Conservation (phyloP, 768 basidiomycete species). For the Omphalotus guepiniiformis region DNA sequence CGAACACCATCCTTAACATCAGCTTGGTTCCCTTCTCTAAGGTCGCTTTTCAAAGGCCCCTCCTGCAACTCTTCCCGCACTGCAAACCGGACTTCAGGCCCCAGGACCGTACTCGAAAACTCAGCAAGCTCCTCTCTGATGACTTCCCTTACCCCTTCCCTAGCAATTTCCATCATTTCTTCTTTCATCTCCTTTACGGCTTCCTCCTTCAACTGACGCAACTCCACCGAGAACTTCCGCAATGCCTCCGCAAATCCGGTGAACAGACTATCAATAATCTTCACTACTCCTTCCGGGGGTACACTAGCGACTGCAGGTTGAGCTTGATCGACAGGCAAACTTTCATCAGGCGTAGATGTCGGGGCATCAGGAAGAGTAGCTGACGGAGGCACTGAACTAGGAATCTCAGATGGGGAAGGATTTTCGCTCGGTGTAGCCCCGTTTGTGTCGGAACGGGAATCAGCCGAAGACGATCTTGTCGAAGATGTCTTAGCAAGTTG, state of each 20-base stretch:
- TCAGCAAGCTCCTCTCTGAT: too few species aligned
- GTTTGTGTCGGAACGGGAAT: too few species aligned
- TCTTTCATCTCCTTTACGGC: not conserved
- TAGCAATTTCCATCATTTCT: not conserved
- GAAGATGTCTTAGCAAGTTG: too few species aligned
- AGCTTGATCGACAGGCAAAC: not conserved
- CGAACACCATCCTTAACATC: not conserved
- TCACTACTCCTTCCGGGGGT: not conserved
- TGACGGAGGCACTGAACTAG: not conserved
- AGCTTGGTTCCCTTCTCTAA: not conserved
- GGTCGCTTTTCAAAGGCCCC: not conserved
- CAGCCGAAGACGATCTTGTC: too few species aligned
- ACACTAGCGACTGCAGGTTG: not conserved
- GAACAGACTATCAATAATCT: conserved; percentile 1
- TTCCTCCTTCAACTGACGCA: not conserved
- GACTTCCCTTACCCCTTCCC: not conserved
- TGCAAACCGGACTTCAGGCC: too few species aligned
- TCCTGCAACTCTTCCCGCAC: not conserved
- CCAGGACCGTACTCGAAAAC: too few species aligned
- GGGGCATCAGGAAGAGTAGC: not conserved
- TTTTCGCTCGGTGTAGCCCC: too few species aligned
- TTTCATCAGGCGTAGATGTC: not conserved
- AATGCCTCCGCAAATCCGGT: not conserved
- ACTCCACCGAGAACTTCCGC: not conserved
- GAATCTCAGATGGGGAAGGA: too few species aligned